phyloP scores from a whole-genome alignment of 768 basidiomycete genomes.

The Cystofilobasidium macerans region DNA sequence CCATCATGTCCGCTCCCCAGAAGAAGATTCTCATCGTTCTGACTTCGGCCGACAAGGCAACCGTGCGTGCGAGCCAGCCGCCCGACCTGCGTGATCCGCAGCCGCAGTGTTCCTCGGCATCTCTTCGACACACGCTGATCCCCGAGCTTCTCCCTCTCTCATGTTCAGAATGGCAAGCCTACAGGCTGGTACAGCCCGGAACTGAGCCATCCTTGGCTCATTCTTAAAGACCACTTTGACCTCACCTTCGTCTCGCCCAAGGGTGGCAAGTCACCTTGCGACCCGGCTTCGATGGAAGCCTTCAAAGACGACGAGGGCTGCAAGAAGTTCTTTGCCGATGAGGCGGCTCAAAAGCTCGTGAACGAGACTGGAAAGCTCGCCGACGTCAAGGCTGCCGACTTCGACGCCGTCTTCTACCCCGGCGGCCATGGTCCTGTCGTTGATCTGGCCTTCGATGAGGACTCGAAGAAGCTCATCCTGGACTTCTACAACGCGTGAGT shows the following conservation, averaged over 20 bases:
- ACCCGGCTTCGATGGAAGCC: constrained; percentile 42
- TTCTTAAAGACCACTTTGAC: constrained; percentile 44
- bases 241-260: constrained; percentile 49
- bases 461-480: constrained; percentile 50
- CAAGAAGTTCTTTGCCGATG: constrained; percentile 62
- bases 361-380: constrained; percentile 86
- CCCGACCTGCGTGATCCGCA: too few species aligned
- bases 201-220: constrained; percentile 60
- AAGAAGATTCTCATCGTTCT: constrained; percentile 55
- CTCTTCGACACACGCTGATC: too few species aligned
- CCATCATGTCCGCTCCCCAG: constrained; percentile 2
- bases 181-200: constrained; percentile 12
- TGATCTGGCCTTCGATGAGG: constrained; percentile 52
- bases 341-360: constrained; percentile 72
- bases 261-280: constrained; percentile 62
- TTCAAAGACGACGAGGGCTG: constrained; percentile 56
- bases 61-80: constrained; percentile 3
- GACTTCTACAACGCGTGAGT: constrained; percentile 56
- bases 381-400: constrained; percentile 57
- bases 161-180: neutral
- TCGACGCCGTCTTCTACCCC: constrained; percentile 64
- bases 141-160: neutral
- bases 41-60: constrained; percentile 54
- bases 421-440: constrained; percentile 69
- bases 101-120: too few species aligned